Evolutionary conservation across 2,329 filamentous ascomycete species (phyloP), one percentile per base, ranked within the genome.

Genomic region (Xylariomycetidae sp.): DNA sequence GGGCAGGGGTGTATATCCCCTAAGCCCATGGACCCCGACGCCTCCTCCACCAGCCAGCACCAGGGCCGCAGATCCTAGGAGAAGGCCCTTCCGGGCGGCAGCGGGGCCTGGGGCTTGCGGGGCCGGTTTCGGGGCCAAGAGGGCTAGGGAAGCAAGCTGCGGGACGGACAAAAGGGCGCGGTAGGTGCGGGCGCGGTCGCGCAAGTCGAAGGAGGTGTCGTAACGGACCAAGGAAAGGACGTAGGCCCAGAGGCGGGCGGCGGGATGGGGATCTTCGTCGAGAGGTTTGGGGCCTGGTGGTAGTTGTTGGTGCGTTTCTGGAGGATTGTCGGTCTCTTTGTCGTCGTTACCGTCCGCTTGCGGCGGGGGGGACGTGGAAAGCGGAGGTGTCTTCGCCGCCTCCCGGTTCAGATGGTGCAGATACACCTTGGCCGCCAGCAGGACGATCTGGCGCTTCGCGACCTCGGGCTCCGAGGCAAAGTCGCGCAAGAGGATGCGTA

Each of bases 341-440:
- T n/a, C n/a, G n/a, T n/a, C n/a, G n/a, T n/a, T n/a, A n/a, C n/a
- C n/a, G n/a, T n/a, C n/a, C n/a, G n/a, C n/a, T n/a, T n/a, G n/a
- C n/a, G n/a, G n/a, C n/a, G n/a, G n/a, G n/a, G n/a, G n/a, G n/a
- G n/a, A n/a, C n/a, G n/a, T n/a, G n/a, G n/a, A n/a, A n/a, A n/a
- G n/a, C n/a, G n/a, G n/a, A n/a, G n/a, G n/a, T n/a, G n/a, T n/a
- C 24, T 61, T 46, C 46, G 73, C 61, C 43, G 67, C 64, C 52
- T 76, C 70, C 39, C 75, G 71, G 52, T 87, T 87, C 24, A 96
- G 61, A 53, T 93, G 78, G 50, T 96, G 87, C 12, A 96, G 72
- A 54, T 96, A 96, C 2, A 96, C 88, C 54, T 96, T 96, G n/a
- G 92, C 90, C 6, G 85, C 92, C 3, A 98, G 71, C 1, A 98